Base-by-base conservation (phyloP, 306 rosid species). In the Quercus dentata region DNA sequence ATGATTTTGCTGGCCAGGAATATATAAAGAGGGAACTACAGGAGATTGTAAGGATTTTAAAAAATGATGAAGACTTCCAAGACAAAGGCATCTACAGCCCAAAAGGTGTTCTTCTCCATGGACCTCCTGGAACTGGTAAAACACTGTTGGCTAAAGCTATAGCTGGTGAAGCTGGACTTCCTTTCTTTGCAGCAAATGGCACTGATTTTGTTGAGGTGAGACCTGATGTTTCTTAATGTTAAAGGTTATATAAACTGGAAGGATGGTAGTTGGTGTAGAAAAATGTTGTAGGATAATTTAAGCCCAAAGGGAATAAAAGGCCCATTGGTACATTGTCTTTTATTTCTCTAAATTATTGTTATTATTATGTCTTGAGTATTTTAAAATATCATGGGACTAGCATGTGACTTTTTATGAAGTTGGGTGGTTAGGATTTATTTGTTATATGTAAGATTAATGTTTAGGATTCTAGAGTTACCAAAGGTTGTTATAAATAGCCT, bases 121-220 rank as follows among this genome's bases (percentile, higher is more conserved):
- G 99, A 70, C 99, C 99, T 83, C 99, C 99, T 67, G 99, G 99
- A 85, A 94, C 99, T 25, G 99, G 99, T 77, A 94, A 94, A 90
- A 94, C 99, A 54, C 83, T 94, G 80, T 91, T 94, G 81, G 99
- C 99, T 77, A 94, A 92, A 86, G 99, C 99, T 77, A 94, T 94
- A 31, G 99, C 99, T 76, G 99, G 99, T 68, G 99, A 94, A 89
- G 97, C 99, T 35, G 99, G 97, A 84, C 90, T 92, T 82, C 99
- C 99, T 14, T 94, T 92, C 78, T 94, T 94, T 85, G 99, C 99
- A 72, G 97, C 94, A 75, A 94, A 88, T 83, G 99, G 99, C 88
- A 94, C 99, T 9, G 99, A 92, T 80, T 94, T 94, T 85, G 99
- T 94, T 73, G 99, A 94, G 99, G 99, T 94, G 76, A 77, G 82